Conservation (phyloP, 2,329 filamentous ascomycete species). For the Ascochyta koolunga region DNA sequence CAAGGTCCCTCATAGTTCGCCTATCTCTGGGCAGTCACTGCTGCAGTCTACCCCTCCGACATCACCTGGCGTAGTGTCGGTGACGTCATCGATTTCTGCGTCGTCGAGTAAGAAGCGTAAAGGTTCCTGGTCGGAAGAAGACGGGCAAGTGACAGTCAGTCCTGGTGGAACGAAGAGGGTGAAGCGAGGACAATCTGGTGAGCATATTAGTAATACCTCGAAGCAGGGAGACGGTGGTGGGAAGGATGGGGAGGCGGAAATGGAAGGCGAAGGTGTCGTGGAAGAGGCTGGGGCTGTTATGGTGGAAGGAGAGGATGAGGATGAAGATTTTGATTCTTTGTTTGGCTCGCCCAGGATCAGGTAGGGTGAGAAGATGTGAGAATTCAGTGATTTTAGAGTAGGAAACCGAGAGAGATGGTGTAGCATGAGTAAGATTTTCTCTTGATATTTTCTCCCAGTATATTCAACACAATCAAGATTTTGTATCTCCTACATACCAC, state of each 20-base stretch:
- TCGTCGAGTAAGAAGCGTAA: constrained; percentile 2
- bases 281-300: not conserved
- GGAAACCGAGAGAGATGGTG: not conserved
- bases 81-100: not conserved
- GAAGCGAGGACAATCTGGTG: not conserved
- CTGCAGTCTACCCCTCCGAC: not conserved
- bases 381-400: not conserved
- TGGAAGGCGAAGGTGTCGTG: not conserved
- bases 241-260: not conserved
- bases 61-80: not conserved
- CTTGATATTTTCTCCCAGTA: not conserved
- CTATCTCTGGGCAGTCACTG: too few relatives aligned
- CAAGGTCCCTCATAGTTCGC: too few relatives aligned
- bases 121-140: not conserved
- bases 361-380: not conserved
- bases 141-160: not conserved
- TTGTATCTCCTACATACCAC: not conserved
- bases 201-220: too few relatives aligned
- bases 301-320: not conserved
- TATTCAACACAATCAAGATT: not conserved
- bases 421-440: not conserved
- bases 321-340: not conserved
- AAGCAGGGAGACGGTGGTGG: not conserved
- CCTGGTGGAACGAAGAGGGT: not conserved
- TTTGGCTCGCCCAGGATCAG: not conserved